phyloP scores from a whole-genome alignment of 2,329 filamentous ascomycete genomes.

The Alternaria gansuensis region DNA sequence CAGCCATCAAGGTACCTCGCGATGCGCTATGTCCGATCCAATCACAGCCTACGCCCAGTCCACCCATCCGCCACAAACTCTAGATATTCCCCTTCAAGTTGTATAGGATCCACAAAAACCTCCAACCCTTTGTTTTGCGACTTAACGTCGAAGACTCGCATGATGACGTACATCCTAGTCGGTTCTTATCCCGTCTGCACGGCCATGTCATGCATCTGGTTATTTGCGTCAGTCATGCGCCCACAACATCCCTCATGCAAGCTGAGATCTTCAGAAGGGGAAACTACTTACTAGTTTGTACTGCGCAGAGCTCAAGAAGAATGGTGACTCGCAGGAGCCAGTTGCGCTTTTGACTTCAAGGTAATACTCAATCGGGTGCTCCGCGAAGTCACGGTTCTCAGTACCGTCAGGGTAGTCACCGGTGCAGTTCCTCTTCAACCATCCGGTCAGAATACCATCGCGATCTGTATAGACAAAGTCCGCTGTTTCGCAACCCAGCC shows the following conservation, averaged over 20 bases:
- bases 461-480: constrained; percentile 60
- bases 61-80: not conserved
- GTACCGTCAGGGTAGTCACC: constrained; percentile 44
- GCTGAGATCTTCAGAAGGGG: no score
- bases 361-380: constrained; percentile 52
- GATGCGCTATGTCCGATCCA: not conserved
- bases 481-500: constrained; percentile 57
- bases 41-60: not conserved
- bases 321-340: constrained; percentile 50
- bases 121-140: not conserved
- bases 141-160: not conserved
- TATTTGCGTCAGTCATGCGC: not conserved
- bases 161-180: not conserved
- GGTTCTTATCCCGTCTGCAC: not conserved
- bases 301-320: constrained; percentile 60
- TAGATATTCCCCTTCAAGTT: not conserved
- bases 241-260: not conserved
- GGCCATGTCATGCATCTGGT: not conserved
- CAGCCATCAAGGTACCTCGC: not conserved
- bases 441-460: constrained; percentile 47
- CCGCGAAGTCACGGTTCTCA: constrained; percentile 39
- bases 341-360: constrained; percentile 64
- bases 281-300: constrained; percentile 44
- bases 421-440: constrained; percentile 33
- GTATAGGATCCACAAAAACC: not conserved